Evolutionary conservation across 495 filamentous ascomycete species (phyloP), one percentile per base, ranked within the genome.

Genomic region (Clohesyomyces aquaticus): DNA sequence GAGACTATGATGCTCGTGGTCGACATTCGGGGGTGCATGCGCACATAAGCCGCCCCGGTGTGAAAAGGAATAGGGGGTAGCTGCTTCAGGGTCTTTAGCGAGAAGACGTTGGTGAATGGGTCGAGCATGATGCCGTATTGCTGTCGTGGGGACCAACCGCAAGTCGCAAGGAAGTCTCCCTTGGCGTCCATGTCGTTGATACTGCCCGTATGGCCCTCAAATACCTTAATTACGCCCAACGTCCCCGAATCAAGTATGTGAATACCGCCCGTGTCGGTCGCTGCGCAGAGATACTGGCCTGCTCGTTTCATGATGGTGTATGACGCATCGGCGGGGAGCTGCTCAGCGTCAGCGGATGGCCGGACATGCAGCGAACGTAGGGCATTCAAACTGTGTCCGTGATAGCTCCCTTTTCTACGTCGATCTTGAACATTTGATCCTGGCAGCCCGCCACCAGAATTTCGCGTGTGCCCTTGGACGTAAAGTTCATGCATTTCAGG

Each of bases 151-250:
- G 92, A 93, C 72, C 90, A 94, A n/a, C 94, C 94, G 74, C 94
- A 99, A 23, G 93, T 97, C 19, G 97, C 87, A 27, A 98, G 82
- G 63, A 91, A 91, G 70, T 96, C 91, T 64, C 90, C 88, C 57
- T 91, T 88, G 6, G 91, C 91, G 76, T 98, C 93, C 89, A 99
- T 96, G 71, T 97, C 92, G 71, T 90, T 93, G 65, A 98, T 89
- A 23, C 82, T 84, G 2, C 89, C 87, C 2, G 83, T 82, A 65
- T 98, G 93, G 4, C 93, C 91, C 65, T 91, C 89, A 90, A 93
- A 98, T 14, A 83, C 83, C 69, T 92, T 96, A 48, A 93, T 79
- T 14, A 95, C 77, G 29, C 83, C 82, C 62, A 97, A 88, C 53
- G 82, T 88, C 27, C 81, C 75, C 10, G 91, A 82, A 75, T 96